Evolutionary conservation across 1,284 basidiomycete species (phyloP).

Genomic region (Cryptococcus jaspeensis): DNA sequence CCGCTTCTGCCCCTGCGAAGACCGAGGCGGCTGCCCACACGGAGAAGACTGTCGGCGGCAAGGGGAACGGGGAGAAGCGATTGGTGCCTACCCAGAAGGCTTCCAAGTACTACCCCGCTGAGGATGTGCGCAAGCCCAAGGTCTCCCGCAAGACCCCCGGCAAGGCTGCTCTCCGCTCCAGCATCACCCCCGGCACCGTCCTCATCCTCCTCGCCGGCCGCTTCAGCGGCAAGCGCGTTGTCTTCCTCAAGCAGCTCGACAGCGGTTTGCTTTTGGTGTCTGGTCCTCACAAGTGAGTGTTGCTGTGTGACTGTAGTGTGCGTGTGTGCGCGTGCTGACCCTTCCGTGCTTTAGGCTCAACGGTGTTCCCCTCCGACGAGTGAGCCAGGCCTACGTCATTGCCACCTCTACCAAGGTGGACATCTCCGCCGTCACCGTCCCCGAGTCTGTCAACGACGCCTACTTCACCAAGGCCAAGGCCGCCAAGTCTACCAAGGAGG

Average conservation of each 20-base stretch:
- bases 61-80: slow-evolving; percentile 88
- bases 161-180: slow-evolving; percentile 70
- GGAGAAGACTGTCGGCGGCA: slow-evolving; percentile 83
- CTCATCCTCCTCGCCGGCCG: slow-evolving; percentile 97
- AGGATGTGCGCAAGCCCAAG: slow-evolving; percentile 88
- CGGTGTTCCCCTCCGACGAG: slow-evolving; percentile 95
- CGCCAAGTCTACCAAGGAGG: slow-evolving; percentile 79
- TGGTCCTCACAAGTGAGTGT: slow-evolving; percentile 80
- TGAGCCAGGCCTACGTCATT: slow-evolving; percentile 99
- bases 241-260: slow-evolving; percentile 95
- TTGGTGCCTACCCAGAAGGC: slow-evolving; percentile 79
- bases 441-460: slow-evolving; percentile 88
- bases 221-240: slow-evolving; percentile 97
- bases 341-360: slow-evolving; percentile 60
- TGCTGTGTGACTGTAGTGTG: not conserved
- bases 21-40: slow-evolving; percentile 57
- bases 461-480: slow-evolving; percentile 85
- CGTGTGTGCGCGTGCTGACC: not conserved
- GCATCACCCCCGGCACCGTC: slow-evolving; percentile 92
- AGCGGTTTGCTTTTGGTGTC: slow-evolving; percentile 94
- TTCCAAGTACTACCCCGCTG: slow-evolving; percentile 93
- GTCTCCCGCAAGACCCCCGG: slow-evolving; percentile 81
- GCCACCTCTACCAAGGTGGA: slow-evolving; percentile 97
- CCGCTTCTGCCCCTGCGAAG: slow-evolving; percentile 64
- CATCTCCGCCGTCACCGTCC: slow-evolving; percentile 66